Base-by-base conservation (phyloP, 2,329 filamentous ascomycete species). In the Zasmidium angulare region DNA sequence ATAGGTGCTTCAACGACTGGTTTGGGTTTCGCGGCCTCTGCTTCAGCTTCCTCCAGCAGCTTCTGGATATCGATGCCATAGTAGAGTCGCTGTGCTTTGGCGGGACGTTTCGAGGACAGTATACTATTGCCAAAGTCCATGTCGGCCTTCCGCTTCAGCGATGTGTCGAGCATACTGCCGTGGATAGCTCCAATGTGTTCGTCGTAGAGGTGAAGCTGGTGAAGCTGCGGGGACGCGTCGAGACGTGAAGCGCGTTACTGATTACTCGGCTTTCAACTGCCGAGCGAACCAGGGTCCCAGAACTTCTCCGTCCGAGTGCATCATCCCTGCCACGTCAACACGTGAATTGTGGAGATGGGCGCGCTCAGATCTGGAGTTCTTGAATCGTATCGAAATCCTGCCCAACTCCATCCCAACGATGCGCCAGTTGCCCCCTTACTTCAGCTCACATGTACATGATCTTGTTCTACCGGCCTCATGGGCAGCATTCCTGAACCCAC, bases 41-140 rank as follows among this genome's bases (percentile, higher is more conserved):
- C 82, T 55, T 84, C 79, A 2, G 89, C 89, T 17, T 88, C 83
- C 58, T 90, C 87, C 58, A 98, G 83, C 43, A 99, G 78, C 56
- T 86, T 81, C 74, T 97, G 92, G 31, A 99, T 95, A 50, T 96
- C 89, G 64, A 99, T 89, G 10, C 95, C 95, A 72, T 96, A 99
- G 76, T 93, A 98, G 67, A 87, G 88, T 67, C 85, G 85, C 68
- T 85, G 85, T 1, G 89, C 89, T 59, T 86, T 82, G 1, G 89
- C 88, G 58, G 88, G 70, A 53, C 62, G 63, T 56, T 56, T 43
- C 6, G 36, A 43, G 49, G 56, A 58, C 10, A 72, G 59, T 12
- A 55, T 57, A 61, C 65, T 72, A 6, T 56, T 61, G 46, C 71
- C 70, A 17, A 73, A 61, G 49, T 72, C 62, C 22, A 72, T 55